Conservation (phyloP, 305 asterid species). For the Striga hermonthica region DNA sequence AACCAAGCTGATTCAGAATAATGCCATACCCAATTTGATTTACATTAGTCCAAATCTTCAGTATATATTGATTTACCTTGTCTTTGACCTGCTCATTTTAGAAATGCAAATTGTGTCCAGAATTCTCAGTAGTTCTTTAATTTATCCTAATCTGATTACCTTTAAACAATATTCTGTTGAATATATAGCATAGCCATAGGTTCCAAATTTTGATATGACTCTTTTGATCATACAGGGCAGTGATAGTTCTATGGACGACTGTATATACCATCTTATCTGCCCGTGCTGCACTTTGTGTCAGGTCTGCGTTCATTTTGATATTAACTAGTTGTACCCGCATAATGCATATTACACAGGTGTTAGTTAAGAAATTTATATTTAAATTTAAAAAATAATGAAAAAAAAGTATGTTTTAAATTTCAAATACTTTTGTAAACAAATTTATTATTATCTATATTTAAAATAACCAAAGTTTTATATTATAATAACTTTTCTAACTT, state of each 20-base stretch:
- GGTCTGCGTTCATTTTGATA: conserved; percentile 41
- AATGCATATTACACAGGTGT: no score
- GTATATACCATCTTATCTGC: conserved; percentile 72
- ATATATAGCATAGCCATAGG: background rate
- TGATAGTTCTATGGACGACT: conserved; percentile 69
- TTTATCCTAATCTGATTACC: no score
- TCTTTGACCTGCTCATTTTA: background rate
- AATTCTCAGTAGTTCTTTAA: background rate
- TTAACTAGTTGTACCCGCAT: no score
- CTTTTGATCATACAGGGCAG: conserved; percentile 56
- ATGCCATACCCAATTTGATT: background rate
- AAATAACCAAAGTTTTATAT: no score
- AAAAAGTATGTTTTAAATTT: no score
- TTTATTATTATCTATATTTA: no score
- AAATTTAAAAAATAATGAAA: no score
- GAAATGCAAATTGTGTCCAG: background rate
- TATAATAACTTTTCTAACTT: no score
- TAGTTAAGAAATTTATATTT: no score
- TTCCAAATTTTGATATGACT: conserved; percentile 15
- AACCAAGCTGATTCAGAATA: no score
- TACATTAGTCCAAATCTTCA: background rate
- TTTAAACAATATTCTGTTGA: no score
- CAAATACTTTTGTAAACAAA: no score
- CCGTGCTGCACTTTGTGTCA: conserved; percentile 84
- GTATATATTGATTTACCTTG: background rate